phyloP scores from a whole-genome alignment of 345 rosid species.

The Populus ilicifolia region DNA sequence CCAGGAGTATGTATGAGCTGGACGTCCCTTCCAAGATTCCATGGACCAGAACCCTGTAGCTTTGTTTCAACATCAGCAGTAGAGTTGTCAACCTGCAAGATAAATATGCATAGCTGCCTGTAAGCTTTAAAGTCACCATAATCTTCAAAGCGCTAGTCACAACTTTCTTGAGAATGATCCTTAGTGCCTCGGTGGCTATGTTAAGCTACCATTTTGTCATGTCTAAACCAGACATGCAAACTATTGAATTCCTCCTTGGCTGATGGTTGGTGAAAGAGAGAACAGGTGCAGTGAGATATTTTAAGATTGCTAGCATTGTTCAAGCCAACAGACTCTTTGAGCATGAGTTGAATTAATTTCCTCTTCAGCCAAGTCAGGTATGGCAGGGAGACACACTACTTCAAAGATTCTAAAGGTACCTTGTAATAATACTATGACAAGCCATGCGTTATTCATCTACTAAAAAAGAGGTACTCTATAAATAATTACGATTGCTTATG shows the following conservation, averaged over 20 bases:
- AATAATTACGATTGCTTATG: neutral
- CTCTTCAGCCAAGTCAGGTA: too few relatives aligned
- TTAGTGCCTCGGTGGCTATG: neutral
- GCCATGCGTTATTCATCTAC: neutral
- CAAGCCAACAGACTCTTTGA: neutral
- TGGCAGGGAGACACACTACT: neutral
- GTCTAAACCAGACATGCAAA: neutral
- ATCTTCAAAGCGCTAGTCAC: neutral
- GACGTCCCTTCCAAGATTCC: conserved; percentile 44
- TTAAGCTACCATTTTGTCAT: neutral
- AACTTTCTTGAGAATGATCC: neutral
- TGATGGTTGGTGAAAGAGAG: neutral
- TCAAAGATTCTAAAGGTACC: neutral
- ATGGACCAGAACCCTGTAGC: conserved; percentile 62
- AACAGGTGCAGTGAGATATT: neutral
- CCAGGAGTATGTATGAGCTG: conserved; percentile 60
- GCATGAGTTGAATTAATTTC: too few relatives aligned
- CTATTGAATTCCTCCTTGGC: neutral
- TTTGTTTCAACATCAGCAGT: conserved; percentile 55
- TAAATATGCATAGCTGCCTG: neutral
- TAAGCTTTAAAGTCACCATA: neutral
- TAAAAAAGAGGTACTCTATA: neutral
- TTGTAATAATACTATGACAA: neutral
- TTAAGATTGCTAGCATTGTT: neutral
- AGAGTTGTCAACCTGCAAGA: conserved; percentile 38